phyloP scores from a whole-genome alignment of 495 filamentous ascomycete species.

The Tuber microsphaerosporum region DNA sequence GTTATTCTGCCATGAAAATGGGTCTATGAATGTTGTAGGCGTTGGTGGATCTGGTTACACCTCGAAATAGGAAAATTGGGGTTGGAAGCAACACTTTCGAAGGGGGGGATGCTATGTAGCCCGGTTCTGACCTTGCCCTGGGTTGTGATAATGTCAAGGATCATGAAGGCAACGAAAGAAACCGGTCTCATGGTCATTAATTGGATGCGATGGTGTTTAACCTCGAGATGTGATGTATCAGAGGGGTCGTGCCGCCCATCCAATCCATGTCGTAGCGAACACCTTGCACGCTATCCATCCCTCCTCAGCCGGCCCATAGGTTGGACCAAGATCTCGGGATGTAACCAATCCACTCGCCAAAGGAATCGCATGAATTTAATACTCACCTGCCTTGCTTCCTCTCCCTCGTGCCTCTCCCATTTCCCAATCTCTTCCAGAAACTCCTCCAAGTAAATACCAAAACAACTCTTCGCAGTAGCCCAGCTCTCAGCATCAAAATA shows the following conservation, averaged over 20 bases:
- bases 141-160: neutral
- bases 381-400: slow-evolving; percentile 39
- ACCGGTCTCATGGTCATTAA: neutral
- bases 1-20: too few relatives aligned
- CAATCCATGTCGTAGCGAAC: neutral
- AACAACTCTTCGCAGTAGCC: slow-evolving; percentile 41
- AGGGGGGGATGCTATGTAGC: too few relatives aligned
- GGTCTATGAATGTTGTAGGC: too few relatives aligned
- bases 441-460: slow-evolving; percentile 39
- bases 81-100: too few relatives aligned
- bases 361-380: neutral
- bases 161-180: neutral
- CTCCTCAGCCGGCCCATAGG: neutral
- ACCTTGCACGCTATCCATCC: neutral
- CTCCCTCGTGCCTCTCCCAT: slow-evolving; percentile 32
- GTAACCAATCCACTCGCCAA: neutral
- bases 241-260: neutral
- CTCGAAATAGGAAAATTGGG: too few relatives aligned
- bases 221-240: neutral
- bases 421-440: slow-evolving; percentile 42
- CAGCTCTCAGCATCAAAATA: slow-evolving; percentile 43
- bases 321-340: neutral
- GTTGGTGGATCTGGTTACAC: too few relatives aligned
- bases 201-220: neutral
- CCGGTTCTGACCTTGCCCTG: too few relatives aligned